phyloP scores from a whole-genome alignment of 2,329 filamentous ascomycete genomes.

The Mariannaea elegans region DNA sequence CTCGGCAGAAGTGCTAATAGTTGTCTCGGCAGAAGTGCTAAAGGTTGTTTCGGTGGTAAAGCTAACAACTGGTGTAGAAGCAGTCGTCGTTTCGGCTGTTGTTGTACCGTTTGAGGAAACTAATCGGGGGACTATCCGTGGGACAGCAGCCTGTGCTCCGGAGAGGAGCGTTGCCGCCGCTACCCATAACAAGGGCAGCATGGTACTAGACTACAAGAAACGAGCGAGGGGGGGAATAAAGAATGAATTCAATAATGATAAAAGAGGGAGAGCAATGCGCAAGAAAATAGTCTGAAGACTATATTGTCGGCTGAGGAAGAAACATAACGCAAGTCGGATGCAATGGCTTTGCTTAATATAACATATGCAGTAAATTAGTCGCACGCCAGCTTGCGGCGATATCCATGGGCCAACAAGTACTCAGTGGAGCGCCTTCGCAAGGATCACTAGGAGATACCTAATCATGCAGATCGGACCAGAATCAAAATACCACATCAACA shows the following conservation, averaged over 20 bases:
- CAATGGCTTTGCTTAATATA: too few species aligned
- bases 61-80: background rate
- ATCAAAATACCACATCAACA: too few species aligned
- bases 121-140: background rate
- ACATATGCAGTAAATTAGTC: too few species aligned
- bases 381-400: too few species aligned
- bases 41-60: background rate
- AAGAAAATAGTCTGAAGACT: too few species aligned
- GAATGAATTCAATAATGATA: background rate
- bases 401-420: too few species aligned
- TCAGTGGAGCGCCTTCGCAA: too few species aligned
- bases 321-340: too few species aligned
- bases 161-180: slow-evolving; percentile 8
- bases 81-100: background rate
- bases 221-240: background rate
- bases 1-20: background rate
- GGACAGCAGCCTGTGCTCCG: too few species aligned
- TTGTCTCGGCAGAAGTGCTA: background rate
- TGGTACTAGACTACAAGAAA: background rate
- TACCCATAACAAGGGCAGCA: slow-evolving; percentile 2
- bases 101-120: slow-evolving; percentile 6
- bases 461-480: too few species aligned
- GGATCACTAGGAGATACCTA: too few species aligned
- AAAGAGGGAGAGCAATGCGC: background rate
- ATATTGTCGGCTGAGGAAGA: too few species aligned